These are phyloP conservation scores for Daldinia loculata DNA, from an alignment of 495 filamentous ascomycete species.

Conservation along the genomic window DNA sequence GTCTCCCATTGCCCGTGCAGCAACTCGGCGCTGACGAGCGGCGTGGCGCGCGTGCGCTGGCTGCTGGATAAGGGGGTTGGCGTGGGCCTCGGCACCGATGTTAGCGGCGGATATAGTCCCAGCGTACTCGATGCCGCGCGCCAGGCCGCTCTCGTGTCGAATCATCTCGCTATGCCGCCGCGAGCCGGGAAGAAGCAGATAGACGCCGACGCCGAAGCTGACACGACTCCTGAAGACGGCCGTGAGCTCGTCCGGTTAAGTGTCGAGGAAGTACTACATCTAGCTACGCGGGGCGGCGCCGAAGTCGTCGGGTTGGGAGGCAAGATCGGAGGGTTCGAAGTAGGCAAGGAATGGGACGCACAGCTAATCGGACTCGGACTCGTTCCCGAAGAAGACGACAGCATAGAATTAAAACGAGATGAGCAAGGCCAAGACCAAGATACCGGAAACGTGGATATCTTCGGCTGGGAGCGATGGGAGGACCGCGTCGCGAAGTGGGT, in stretches of 20 bases:
- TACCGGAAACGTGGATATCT: slow-evolving; percentile 74
- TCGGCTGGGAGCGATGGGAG: slow-evolving; percentile 83
- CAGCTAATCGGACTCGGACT: slow-evolving; percentile 72
- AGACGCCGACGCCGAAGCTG: background rate
- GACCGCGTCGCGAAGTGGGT: slow-evolving; percentile 89
- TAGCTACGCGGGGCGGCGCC: slow-evolving; percentile 85
- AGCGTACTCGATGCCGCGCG: slow-evolving; percentile 81
- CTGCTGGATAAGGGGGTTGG: slow-evolving; percentile 77
- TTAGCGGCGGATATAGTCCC: slow-evolving; percentile 83
- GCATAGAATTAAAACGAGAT: slow-evolving; percentile 28
- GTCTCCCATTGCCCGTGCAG: slow-evolving; percentile 87
- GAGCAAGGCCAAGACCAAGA: slow-evolving; percentile 33
- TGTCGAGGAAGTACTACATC: slow-evolving; percentile 87
- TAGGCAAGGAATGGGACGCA: slow-evolving; percentile 91
- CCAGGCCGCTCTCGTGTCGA: slow-evolving; percentile 77
- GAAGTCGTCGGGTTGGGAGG: slow-evolving; percentile 74
- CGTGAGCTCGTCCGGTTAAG: slow-evolving; percentile 64
- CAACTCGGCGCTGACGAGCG: slow-evolving; percentile 81
- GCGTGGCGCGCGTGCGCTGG: slow-evolving; percentile 73
- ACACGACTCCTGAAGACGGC: slow-evolving; percentile 38
- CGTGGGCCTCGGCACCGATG: slow-evolving; percentile 88
- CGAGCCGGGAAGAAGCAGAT: background rate
- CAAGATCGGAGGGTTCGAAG: slow-evolving; percentile 78
- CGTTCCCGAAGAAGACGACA: slow-evolving; percentile 43
- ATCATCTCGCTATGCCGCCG: slow-evolving; percentile 67